Evolutionary conservation across 257 asterid genomes (phyloP).

Genomic region (Voacanga thouarsii): DNA sequence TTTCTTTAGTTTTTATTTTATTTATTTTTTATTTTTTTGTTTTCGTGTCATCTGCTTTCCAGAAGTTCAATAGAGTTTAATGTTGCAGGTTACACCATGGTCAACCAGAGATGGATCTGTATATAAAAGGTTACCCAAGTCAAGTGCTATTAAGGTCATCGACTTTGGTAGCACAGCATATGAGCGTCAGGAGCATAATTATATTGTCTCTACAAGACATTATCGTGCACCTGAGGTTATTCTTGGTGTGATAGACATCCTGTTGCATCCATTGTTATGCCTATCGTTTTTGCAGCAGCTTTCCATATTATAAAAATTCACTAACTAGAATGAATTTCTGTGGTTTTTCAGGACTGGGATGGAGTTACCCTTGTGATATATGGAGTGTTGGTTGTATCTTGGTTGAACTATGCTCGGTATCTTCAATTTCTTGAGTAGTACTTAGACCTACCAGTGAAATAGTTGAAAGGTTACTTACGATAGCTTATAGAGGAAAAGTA

Average conservation of each 20-base stretch:
- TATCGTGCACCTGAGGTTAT: conserved; percentile 55
- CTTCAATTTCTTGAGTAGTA: conserved; percentile 10
- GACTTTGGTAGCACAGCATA: conserved; percentile 58
- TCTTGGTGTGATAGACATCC: conserved; percentile 27
- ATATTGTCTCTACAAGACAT: conserved; percentile 51
- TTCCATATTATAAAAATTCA: neutral
- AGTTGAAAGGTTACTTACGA: conserved; percentile 5
- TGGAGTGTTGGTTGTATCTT: conserved; percentile 58
- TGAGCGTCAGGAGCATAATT: conserved; percentile 45
- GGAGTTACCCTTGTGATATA: conserved; percentile 55
- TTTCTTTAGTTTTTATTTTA: neutral
- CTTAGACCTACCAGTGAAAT: conserved; percentile 12
- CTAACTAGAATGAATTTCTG: conserved; percentile 1
- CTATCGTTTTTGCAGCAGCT: neutral
- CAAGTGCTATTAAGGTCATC: conserved; percentile 50
- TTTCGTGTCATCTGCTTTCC: neutral
- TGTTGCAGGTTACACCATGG: conserved; percentile 42
- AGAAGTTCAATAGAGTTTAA: conserved; percentile 10
- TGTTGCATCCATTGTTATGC: conserved; percentile 1
- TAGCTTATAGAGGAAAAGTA: conserved; percentile 10
- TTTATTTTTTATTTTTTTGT: neutral
- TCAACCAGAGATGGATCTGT: conserved; percentile 33
- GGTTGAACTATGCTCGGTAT: conserved; percentile 52
- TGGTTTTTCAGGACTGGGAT: conserved; percentile 39
- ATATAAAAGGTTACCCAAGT: conserved; percentile 45